Evolutionary conservation across 2,329 filamentous ascomycete species (phyloP).

Genomic region (Periconia macrospinosa): DNA sequence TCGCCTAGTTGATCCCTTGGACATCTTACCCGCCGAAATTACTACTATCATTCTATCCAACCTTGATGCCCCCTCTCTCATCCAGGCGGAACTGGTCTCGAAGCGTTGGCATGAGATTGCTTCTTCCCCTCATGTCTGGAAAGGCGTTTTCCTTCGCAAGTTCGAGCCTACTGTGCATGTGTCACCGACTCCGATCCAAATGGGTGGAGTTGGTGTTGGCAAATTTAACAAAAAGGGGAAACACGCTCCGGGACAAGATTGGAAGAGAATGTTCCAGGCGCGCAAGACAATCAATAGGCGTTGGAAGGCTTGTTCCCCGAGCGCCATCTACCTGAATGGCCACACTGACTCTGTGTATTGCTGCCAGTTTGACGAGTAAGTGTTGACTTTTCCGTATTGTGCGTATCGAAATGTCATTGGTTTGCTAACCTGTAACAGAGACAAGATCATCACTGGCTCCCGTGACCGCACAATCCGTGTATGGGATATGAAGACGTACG

Average conservation of each 20-base stretch:
- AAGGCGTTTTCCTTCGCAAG: slow-evolving; percentile 60
- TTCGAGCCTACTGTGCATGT: slow-evolving; percentile 53
- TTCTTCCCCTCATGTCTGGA: slow-evolving; percentile 63
- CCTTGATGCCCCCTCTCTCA: slow-evolving; percentile 60
- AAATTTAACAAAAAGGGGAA: slow-evolving; percentile 51
- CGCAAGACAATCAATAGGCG: slow-evolving; percentile 73
- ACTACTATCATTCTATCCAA: slow-evolving; percentile 61
- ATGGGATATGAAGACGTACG: slow-evolving; percentile 89
- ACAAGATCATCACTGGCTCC: slow-evolving; percentile 96
- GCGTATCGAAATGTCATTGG: background rate
- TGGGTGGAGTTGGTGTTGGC: slow-evolving; percentile 58
- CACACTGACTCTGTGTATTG: slow-evolving; percentile 98
- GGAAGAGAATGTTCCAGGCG: slow-evolving; percentile 82
- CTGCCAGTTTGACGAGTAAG: slow-evolving; percentile 96
- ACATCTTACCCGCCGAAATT: slow-evolving; percentile 61
- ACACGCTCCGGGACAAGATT: slow-evolving; percentile 63
- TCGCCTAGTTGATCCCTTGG: slow-evolving; percentile 53
- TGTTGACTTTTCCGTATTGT: slow-evolving; percentile 35
- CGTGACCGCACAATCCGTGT: slow-evolving; percentile 93
- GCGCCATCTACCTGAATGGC: slow-evolving; percentile 85
- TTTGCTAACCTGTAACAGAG: slow-evolving; percentile 54
- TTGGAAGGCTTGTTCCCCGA: slow-evolving; percentile 79
- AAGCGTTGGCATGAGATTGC: slow-evolving; percentile 59
- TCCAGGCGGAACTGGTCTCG: slow-evolving; percentile 59
- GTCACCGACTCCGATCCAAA: slow-evolving; percentile 50